Evolutionary conservation across 176 grass and related monocot species (phyloP), one percentile per base, ranked within the genome.

Genomic region (Rhynchospora breviuscula): DNA sequence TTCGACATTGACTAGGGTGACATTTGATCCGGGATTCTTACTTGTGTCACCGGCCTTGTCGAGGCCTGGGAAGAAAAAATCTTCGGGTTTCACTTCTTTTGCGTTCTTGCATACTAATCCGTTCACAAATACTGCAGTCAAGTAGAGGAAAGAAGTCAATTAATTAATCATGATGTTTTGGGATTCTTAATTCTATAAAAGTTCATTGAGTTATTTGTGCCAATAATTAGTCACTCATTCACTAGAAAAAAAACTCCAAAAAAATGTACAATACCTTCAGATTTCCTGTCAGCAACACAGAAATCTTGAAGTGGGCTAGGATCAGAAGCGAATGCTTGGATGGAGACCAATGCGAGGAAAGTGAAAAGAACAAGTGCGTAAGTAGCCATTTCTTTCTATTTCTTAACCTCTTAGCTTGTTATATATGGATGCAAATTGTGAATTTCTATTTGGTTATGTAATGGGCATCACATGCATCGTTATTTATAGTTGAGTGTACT

Each of bases 241-340:
- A 40, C 35, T 40, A 40, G 35, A 5, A 40, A 40, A 40, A 40
- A 40, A 4, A 40, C 35, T 2, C 2, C 35, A 40, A 40, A 40
- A 40, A 5, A 4, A 40, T 40, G 4, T 2, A 40, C 35, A 40
- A 40, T 40, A 40, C 35, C 35, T 40, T 40, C 35, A 40, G 35
- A 2, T 40, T 40, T 40, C 0, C 18, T 58, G 15, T 58, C 56
- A 18, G 56, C 56, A 1, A 58, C 56, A 15, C 89, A 94, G 33
- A 91, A 87, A 45, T 93, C 91, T 79, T 91, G 89, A 57, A 93
- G 91, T 17, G 52, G 85, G 31, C 64, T 80, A 0, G 89, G 89
- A 3, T 93, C 89, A 60, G 59, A 76, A 33, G 85, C 91, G 43
- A 91, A 62, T 69, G 13, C 84, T 54, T 52, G 89, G 40, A 31